These are phyloP conservation scores for Corchorus olitorius DNA, from an alignment of 345 rosid genomes.

Conservation along the genomic window DNA sequence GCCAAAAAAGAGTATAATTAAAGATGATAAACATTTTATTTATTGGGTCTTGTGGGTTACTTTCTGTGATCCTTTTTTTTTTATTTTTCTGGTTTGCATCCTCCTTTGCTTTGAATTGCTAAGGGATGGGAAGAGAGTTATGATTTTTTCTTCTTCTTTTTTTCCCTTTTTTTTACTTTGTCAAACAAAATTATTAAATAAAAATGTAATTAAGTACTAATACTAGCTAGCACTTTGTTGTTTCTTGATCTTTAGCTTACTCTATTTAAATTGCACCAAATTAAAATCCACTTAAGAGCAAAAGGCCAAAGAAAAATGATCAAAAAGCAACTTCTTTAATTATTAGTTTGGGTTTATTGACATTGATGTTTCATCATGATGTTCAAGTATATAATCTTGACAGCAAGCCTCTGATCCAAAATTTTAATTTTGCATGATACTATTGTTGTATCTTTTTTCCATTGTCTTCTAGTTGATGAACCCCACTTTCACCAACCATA, in stretches of 20 bases:
- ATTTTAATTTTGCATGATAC: neutral
- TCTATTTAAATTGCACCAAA: neutral
- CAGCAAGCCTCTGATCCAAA: neutral
- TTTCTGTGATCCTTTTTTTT: neutral
- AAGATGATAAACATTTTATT: neutral
- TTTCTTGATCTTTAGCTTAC: neutral
- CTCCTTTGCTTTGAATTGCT: neutral
- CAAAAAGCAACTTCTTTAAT: neutral
- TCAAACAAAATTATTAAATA: slow-evolving; percentile 9
- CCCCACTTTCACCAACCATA: slow-evolving; percentile 11
- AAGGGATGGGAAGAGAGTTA: slow-evolving; percentile 8
- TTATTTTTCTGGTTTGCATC: slow-evolving; percentile 4
- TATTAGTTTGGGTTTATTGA: neutral
- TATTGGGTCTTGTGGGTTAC: slow-evolving; percentile 2
- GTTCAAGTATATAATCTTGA: neutral
- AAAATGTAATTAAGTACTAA: slow-evolving; percentile 8
- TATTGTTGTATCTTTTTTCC: neutral
- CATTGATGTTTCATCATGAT: neutral
- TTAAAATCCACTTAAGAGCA: neutral
- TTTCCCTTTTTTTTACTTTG: neutral
- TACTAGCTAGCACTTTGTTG: neutral
- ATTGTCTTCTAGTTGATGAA: neutral
- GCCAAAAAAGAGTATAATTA: neutral
- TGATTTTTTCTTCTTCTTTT: neutral
- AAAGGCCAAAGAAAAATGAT: neutral